These are phyloP conservation scores for Chrysoporthe deuterocubensis DNA, from an alignment of 2,329 filamentous ascomycete species.

Conservation along the genomic window DNA sequence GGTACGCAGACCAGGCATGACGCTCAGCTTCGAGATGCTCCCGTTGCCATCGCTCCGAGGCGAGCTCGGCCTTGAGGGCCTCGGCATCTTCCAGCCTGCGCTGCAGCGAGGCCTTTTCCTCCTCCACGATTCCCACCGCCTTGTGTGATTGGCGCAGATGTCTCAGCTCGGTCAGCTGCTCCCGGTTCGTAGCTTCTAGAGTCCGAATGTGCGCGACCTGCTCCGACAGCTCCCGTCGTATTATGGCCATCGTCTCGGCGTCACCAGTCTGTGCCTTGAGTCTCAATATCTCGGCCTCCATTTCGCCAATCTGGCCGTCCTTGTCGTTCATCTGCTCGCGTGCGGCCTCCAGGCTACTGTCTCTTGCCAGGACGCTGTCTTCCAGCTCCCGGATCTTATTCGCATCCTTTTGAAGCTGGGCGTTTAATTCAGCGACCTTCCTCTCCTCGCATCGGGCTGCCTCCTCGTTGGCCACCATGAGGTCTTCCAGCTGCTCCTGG, in stretches of 20 bases:
- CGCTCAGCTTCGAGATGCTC: constrained; percentile 89
- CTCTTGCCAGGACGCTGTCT: constrained; percentile 60
- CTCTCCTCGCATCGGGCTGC: constrained; percentile 66
- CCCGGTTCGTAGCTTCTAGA: constrained; percentile 78
- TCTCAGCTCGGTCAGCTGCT: constrained; percentile 79
- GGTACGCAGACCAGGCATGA: constrained; percentile 82
- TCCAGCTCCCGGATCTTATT: constrained; percentile 61
- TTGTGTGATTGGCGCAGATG: constrained; percentile 80
- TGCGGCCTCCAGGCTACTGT: constrained; percentile 58
- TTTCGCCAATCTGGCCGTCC: constrained; percentile 70
- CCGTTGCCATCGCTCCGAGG: constrained; percentile 79
- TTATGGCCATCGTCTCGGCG: constrained; percentile 80
- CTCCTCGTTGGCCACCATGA: constrained; percentile 66
- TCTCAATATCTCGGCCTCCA: constrained; percentile 83
- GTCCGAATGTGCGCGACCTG: constrained; percentile 90
- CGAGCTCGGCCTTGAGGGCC: constrained; percentile 73
- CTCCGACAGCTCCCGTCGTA: constrained; percentile 86
- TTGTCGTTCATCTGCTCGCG: constrained; percentile 71
- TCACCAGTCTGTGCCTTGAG: constrained; percentile 88
- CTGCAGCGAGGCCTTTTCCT: constrained; percentile 87
- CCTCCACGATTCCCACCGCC: constrained; percentile 91
- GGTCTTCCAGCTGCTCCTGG: constrained; percentile 82
- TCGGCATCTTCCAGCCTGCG: constrained; percentile 77
- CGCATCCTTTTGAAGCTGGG: constrained; percentile 51
- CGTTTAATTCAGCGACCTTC: constrained; percentile 58